These are phyloP conservation scores for Rhodotorula kratochvilovae DNA, from an alignment of 768 basidiomycete species.

Conservation along the genomic window DNA sequence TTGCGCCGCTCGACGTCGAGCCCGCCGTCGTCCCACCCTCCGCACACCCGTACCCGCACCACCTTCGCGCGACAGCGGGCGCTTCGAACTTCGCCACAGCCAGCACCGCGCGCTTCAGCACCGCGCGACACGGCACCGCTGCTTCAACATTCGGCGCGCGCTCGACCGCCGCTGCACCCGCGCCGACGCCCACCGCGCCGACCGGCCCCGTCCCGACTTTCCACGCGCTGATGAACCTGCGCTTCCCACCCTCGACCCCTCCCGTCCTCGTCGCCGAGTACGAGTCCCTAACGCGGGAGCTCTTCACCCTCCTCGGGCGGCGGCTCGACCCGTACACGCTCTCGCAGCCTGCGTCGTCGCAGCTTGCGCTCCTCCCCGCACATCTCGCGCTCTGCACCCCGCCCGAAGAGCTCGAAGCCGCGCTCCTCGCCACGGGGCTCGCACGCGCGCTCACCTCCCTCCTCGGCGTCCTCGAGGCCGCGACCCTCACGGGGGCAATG, in stretches of 20 bases:
- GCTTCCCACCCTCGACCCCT: conserved; percentile 4
- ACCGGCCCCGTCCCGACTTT: conserved; percentile 21
- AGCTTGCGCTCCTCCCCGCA: not conserved
- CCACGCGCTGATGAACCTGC: conserved; percentile 34
- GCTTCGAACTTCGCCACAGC: not conserved
- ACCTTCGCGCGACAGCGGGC: not conserved
- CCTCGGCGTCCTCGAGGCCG: conserved; percentile 9
- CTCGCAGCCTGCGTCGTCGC: not conserved
- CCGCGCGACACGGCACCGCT: not conserved
- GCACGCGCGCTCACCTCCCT: conserved; percentile 1
- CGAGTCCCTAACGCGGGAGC: conserved; percentile 10
- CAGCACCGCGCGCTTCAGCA: not conserved
- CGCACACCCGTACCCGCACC: not conserved
- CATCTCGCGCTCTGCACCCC: not conserved
- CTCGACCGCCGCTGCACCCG: no score
- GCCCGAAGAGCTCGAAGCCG: not conserved
- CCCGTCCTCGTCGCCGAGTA: conserved; percentile 1
- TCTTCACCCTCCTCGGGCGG: conserved; percentile 30
- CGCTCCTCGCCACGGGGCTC: conserved; percentile 11
- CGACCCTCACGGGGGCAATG: conserved; percentile 20
- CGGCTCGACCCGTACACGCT: conserved; percentile 1
- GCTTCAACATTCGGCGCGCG: not conserved
- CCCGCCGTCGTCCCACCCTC: not conserved
- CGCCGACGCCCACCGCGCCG: not conserved
- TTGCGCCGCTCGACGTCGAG: conserved; percentile 9